A percentile compares a stretch with the other conserved stretches of the same genome.
phyloP scores from a whole-genome alignment of 371 early-diverging fungal species.

The Rhizomucor miehei region DNA sequence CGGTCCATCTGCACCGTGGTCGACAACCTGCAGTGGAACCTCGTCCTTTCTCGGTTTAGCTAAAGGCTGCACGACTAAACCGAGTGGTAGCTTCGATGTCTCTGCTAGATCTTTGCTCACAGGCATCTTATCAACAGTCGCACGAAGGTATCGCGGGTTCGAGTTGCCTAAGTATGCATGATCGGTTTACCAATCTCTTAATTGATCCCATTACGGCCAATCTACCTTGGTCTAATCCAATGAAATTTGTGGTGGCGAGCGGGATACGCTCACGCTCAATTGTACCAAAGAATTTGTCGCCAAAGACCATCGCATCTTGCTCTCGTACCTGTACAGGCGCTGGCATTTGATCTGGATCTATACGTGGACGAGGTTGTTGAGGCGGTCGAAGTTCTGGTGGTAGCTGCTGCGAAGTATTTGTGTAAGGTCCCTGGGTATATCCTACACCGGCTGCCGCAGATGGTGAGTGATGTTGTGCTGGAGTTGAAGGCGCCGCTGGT shows the following conservation, averaged over 20 bases:
- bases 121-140: conserved; percentile 89
- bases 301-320: conserved; percentile 74
- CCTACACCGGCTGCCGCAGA: conserved; percentile 33
- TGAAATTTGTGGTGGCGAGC: conserved; percentile 81
- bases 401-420: conserved; percentile 30
- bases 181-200: background rate
- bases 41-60: conserved; percentile 78
- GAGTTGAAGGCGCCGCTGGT: conserved; percentile 10
- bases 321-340: conserved; percentile 88
- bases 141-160: conserved; percentile 89
- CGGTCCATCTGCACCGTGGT: conserved; percentile 91
- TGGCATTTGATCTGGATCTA: conserved; percentile 96
- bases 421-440: conserved; percentile 34
- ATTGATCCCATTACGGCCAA: background rate
- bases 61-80: conserved; percentile 89
- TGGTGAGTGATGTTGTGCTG: conserved; percentile 3
- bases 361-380: conserved; percentile 61
- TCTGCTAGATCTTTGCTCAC: conserved; percentile 79
- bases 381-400: conserved; percentile 37
- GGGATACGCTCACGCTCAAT: conserved; percentile 72
- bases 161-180: conserved; percentile 65
- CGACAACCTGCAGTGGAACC: conserved; percentile 80
- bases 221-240: conserved; percentile 84
- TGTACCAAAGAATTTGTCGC: conserved; percentile 72
- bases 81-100: conserved; percentile 80